A percentile compares a stretch with the other conserved stretches of the same genome.
phyloP scores from a whole-genome alignment of 2,329 filamentous ascomycete genomes.

The Cordyceps militaris region DNA sequence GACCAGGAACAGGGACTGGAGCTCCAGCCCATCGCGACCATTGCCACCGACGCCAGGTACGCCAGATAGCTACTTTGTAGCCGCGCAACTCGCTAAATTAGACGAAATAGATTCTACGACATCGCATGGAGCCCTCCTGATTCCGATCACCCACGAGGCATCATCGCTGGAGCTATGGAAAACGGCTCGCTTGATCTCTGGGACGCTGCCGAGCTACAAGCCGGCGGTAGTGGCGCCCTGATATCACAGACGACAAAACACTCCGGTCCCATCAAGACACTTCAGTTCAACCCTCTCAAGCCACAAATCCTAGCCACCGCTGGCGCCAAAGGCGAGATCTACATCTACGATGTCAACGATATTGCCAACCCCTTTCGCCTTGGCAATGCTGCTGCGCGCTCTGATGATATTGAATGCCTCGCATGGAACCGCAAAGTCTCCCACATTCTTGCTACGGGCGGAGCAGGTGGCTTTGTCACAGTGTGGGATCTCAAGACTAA shows the following conservation, averaged over 20 bases:
- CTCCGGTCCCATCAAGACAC: constrained; percentile 81
- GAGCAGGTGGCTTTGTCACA: constrained; percentile 88
- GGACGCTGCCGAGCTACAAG: constrained; percentile 68
- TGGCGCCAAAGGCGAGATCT: constrained; percentile 91
- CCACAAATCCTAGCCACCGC: constrained; percentile 88
- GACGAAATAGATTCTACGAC: constrained; percentile 73
- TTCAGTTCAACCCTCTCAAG: constrained; percentile 94
- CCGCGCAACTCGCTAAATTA: neutral
- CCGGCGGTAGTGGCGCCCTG: constrained; percentile 60
- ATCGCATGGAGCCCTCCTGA: constrained; percentile 87
- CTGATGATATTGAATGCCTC: constrained; percentile 91
- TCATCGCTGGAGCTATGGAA: constrained; percentile 92
- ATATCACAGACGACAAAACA: constrained; percentile 86
- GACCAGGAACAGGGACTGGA: constrained; percentile 68
- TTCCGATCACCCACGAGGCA: constrained; percentile 70
- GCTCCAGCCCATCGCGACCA: constrained; percentile 75
- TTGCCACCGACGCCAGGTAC: constrained; percentile 86
- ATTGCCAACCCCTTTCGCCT: constrained; percentile 80
- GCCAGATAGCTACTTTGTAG: neutral
- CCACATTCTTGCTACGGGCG: constrained; percentile 92
- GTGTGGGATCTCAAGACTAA: constrained; percentile 98
- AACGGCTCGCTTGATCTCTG: constrained; percentile 90
- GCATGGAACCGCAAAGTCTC: constrained; percentile 99
- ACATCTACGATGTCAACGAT: constrained; percentile 91
- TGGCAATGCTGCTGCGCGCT: constrained; percentile 78